Evolutionary conservation across 2,329 filamentous ascomycete genomes (phyloP), one percentile per base, ranked within the genome.

Genomic region (Penicillium digitatum): DNA sequence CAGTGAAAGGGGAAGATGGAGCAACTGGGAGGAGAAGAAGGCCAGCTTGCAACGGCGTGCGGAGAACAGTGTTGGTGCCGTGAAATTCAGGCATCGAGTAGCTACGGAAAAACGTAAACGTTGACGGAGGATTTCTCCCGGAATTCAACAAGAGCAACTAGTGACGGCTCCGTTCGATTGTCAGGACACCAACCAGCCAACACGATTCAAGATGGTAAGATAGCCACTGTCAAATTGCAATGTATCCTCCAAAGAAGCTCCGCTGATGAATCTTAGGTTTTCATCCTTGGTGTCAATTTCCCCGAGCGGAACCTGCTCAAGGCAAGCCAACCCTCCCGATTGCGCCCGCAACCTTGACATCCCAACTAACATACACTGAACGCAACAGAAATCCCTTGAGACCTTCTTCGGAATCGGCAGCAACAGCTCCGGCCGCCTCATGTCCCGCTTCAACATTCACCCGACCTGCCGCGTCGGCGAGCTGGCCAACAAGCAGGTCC

Each of bases 381-480:
- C 18, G 14, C 22, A 31, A 52, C 49, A 73, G 69, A 77, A 72
- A 69, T 73, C 71, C 84, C 87, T 99, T 62, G 82, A 90, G 74
- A 82, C 82, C 55, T 96, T 96, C 81, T 96, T 95, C 73, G 89
- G 88, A 59, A 82, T 96, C 57, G 92, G 92, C 8, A 81, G 85
- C 37, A 81, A 84, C 62, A 77, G 83, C 32, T 88, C 88, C 51
- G 76, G 82, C 48, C 85, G 86, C 40, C 86, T 99, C 65, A 87
- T 97, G 79, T 89, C 94, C 62, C 92, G 90, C 69, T 87, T 90
- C 78, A 87, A 87, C 66, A 95, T 99, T 70, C 89, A 96, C 77
- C 87, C 90, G 29, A 87, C 84, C 54, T 88, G 89, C 62, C 88
- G 86, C 69, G 80, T 97, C 63, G 89, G 88, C 71, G 81, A 84